Conservation (phyloP, 306 rosid genomes). For the Fagus crenata region DNA sequence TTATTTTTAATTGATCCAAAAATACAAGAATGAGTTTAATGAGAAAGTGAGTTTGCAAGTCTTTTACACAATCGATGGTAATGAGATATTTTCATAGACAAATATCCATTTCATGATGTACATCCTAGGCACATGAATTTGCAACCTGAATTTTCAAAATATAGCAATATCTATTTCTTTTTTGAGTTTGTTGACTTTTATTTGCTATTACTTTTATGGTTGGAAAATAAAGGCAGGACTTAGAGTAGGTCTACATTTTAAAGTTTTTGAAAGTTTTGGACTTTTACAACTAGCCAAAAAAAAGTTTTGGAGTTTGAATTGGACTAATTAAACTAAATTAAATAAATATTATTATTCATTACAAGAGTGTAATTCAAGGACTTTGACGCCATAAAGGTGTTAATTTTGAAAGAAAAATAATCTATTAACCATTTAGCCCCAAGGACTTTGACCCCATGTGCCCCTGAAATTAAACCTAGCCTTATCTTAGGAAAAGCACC, state of each 20-base stretch:
- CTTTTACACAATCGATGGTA: neutral
- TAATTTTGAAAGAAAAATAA: neutral
- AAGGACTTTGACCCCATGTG: neutral
- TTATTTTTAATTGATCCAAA: neutral
- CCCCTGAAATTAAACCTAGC: neutral
- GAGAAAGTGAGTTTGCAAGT: neutral
- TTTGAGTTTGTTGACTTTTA: neutral
- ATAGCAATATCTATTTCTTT: neutral
- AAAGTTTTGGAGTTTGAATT: neutral
- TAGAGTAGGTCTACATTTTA: neutral
- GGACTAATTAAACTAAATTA: neutral
- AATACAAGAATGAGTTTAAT: neutral
- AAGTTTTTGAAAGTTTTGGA: neutral
- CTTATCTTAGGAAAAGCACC: neutral
- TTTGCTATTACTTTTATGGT: neutral
- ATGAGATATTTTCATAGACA: neutral
- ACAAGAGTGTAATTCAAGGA: too few relatives aligned
- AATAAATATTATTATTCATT: too few relatives aligned
- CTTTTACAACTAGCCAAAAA: neutral
- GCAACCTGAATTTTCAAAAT: neutral
- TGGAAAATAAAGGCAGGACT: neutral
- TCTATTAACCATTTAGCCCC: neutral
- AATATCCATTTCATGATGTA: neutral
- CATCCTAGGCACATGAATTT: too few relatives aligned
- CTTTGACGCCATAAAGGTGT: neutral